A percentile compares a stretch with the other conserved stretches of the same genome.
phyloP scores from a whole-genome alignment of 2,329 filamentous ascomycete species.

The Calonectria crousiana region DNA sequence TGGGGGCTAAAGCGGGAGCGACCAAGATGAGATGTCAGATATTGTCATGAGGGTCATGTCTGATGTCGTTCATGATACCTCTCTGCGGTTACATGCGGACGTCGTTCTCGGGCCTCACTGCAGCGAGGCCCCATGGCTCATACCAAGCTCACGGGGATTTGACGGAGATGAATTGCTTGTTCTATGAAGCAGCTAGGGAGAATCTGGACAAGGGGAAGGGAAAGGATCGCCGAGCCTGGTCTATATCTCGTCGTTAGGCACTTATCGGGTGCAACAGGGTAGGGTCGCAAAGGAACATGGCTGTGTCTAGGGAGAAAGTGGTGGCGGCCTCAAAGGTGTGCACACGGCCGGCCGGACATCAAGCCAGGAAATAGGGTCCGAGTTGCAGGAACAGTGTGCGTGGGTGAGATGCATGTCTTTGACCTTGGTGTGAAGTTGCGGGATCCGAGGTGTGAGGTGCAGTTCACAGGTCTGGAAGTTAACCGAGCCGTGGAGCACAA shows the following conservation, averaged over 20 bases:
- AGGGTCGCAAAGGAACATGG: background rate
- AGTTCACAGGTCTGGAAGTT: conserved; percentile 43
- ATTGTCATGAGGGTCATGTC: background rate
- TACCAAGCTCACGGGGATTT: conserved; percentile 29
- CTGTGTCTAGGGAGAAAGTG: background rate
- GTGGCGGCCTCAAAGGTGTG: background rate
- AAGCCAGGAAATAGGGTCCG: background rate
- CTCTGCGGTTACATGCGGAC: conserved; percentile 14
- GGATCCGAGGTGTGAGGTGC: conserved; percentile 26
- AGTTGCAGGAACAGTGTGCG: background rate
- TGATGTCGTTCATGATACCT: background rate
- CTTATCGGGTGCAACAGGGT: conserved; percentile 20
- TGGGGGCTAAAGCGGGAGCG: background rate
- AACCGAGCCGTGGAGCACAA: conserved; percentile 38
- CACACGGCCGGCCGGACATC: background rate
- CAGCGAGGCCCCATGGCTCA: conserved; percentile 4
- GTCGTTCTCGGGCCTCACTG: conserved; percentile 19
- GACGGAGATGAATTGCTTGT: conserved; percentile 18
- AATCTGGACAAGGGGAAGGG: conserved; percentile 16
- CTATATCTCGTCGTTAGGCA: conserved; percentile 3
- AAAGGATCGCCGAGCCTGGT: conserved; percentile 26
- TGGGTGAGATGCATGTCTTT: conserved; percentile 2
- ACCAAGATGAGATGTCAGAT: background rate
- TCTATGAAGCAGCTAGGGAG: background rate
- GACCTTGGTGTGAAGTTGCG: conserved; percentile 14